A percentile compares a stretch with the other conserved stretches of the same genome.
phyloP scores from a whole-genome alignment of 2,329 filamentous ascomycete species.

The Aspergillus candidus region DNA sequence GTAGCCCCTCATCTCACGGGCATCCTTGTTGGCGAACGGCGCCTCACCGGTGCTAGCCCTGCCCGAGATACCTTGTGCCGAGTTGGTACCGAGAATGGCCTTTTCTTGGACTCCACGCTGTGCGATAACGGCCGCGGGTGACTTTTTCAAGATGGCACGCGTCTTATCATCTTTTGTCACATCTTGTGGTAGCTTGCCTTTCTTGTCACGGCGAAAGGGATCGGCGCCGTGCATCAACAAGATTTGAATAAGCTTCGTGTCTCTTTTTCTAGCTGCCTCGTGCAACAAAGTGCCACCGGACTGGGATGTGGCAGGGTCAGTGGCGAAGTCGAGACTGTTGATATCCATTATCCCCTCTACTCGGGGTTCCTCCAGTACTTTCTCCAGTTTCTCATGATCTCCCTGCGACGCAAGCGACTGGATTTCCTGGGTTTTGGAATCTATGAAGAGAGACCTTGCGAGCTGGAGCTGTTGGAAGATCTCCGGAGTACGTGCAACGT shows the following conservation, averaged over 20 bases:
- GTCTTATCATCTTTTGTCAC: slow-evolving; percentile 92
- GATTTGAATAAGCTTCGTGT: slow-evolving; percentile 81
- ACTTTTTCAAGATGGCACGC: slow-evolving; percentile 82
- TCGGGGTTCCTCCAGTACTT: slow-evolving; percentile 74
- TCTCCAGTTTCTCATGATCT: slow-evolving; percentile 72
- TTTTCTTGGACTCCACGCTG: slow-evolving; percentile 96
- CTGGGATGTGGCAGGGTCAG: slow-evolving; percentile 69
- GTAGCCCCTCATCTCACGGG: slow-evolving; percentile 96
- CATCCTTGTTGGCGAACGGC: slow-evolving; percentile 69
- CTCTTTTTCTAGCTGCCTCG: slow-evolving; percentile 82
- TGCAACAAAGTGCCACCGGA: slow-evolving; percentile 88
- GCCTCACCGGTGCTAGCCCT: slow-evolving; percentile 41
- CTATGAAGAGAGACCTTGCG: slow-evolving; percentile 80
- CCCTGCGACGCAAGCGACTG: slow-evolving; percentile 67
- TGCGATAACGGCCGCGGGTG: slow-evolving; percentile 86
- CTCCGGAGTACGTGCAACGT: slow-evolving; percentile 83
- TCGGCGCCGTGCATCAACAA: slow-evolving; percentile 91
- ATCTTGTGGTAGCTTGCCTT: slow-evolving; percentile 91
- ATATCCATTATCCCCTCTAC: slow-evolving; percentile 85
- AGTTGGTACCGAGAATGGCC: slow-evolving; percentile 75
- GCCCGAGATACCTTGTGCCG: slow-evolving; percentile 52
- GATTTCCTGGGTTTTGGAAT: slow-evolving; percentile 75
- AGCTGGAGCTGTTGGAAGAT: slow-evolving; percentile 95
- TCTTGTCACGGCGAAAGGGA: slow-evolving; percentile 89
- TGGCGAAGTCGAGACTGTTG: slow-evolving; percentile 82